Base-by-base conservation (phyloP, 1,139 yeast species). In the Schwanniomyces etchellsii region DNA sequence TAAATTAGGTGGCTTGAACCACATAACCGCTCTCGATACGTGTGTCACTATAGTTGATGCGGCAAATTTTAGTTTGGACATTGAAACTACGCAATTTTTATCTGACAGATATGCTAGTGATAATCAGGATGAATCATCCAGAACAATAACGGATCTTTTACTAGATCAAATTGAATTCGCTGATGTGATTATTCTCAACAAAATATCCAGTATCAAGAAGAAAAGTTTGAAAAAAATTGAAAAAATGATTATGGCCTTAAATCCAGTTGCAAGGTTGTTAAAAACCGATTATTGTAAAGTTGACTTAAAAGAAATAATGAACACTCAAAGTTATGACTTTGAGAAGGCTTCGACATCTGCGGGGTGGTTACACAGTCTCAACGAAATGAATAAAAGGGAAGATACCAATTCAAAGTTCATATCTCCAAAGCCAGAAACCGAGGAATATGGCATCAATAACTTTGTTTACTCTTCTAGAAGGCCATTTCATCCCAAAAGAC, bases 21-120 rank as follows among this genome's bases (percentile, higher is more conserved):
- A 59, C 28, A 35, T 67, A 2, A 54, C 70, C 10, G 45, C 48
- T 23, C 48, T 66, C 20, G 73, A 67, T 37, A 65, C 72, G 5
- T 60, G 69, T 40, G 72, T 65, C n/a, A 66, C 73, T 0, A 69
- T 66, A 9, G 52, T 66, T 20, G 73, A 67, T 43, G 60, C 67
- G 2, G 44, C 57, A 16, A 64, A 62, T 34, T 65, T 67, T 34
- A 37, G 59, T 5, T 35, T 51, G 10, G 62, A 60, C 36, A 56
- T 64, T 38, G 69, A 65, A 40, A 64, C 72, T 7, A 60, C 66
- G 5, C 65, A 65, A 16, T 61, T 62, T 30, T 45, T 65, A 31
- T 58, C 50, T 5, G 67, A 64, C 35, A 51, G 70, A 33, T 64
- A 44, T 45, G 68, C 66, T 3, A 48, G 56, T 16, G 53, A 49